Conservation (phyloP, 2,329 filamentous ascomycete genomes). For the Alternaria gaisen region DNA sequence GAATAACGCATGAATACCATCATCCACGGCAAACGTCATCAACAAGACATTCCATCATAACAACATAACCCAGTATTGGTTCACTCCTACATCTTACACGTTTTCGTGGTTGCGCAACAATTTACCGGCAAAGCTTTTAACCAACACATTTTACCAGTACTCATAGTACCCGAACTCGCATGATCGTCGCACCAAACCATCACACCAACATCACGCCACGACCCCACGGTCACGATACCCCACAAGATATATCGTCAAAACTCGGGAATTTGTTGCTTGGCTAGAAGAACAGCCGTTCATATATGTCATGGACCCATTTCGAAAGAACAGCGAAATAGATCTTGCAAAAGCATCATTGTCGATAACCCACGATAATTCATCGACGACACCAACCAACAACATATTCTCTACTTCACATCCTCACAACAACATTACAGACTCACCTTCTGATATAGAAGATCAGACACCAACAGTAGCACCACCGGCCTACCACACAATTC, state of each 20-base stretch:
- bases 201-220: slow-evolving; percentile 47
- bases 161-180: slow-evolving; percentile 24
- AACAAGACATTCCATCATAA: neutral
- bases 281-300: slow-evolving; percentile 10
- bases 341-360: slow-evolving; percentile 33
- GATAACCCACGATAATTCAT: slow-evolving; percentile 4
- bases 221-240: slow-evolving; percentile 30
- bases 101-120: slow-evolving; percentile 22
- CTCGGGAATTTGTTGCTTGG: neutral
- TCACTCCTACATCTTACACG: neutral
- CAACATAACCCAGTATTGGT: neutral
- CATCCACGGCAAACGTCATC: neutral
- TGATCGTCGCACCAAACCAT: slow-evolving; percentile 32
- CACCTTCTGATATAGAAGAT: neutral
- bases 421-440: slow-evolving; percentile 1
- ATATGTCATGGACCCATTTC: slow-evolving; percentile 34
- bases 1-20: neutral
- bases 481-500: slow-evolving; percentile 44
- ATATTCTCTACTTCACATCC: neutral
- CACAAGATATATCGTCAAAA: slow-evolving; percentile 9
- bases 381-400: slow-evolving; percentile 8
- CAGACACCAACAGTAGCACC: slow-evolving; percentile 28
- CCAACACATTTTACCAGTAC: slow-evolving; percentile 19
- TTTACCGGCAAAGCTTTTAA: slow-evolving; percentile 31
- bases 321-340: slow-evolving; percentile 23